Conservation (phyloP, 257 asterid genomes). For the Solanum arcanum region DNA sequence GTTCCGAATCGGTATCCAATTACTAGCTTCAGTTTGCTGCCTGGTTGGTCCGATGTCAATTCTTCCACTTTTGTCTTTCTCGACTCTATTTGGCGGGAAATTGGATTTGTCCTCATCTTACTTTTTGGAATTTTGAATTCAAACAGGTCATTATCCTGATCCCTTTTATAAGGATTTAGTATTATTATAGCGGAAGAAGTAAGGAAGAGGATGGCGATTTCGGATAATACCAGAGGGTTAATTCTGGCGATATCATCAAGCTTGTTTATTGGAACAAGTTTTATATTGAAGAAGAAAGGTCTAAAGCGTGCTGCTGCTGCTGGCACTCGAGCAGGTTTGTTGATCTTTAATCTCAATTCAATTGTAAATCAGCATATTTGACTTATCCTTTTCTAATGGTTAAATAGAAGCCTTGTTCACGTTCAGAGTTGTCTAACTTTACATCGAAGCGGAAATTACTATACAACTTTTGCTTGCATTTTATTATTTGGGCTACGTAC, state of each 20-base stretch:
- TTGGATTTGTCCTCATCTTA: neutral
- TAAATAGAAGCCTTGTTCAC: neutral
- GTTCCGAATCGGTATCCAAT: neutral
- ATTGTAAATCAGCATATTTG: too few relatives aligned
- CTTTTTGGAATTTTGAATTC: neutral
- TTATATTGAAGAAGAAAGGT: slow-evolving; percentile 92
- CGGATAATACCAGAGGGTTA: slow-evolving; percentile 76
- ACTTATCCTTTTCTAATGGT: neutral
- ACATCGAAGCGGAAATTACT: neutral
- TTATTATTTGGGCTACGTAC: neutral
- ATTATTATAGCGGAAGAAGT: neutral
- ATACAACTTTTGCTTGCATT: neutral
- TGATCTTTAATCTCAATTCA: neutral
- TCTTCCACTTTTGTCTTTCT: too few relatives aligned
- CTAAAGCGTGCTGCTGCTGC: slow-evolving; percentile 78
- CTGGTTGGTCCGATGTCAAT: too few relatives aligned
- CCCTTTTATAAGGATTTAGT: neutral
- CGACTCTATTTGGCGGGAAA: neutral
- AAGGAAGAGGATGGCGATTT: slow-evolving; percentile 25
- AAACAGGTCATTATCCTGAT: neutral
- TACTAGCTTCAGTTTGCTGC: neutral
- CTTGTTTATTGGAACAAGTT: slow-evolving; percentile 85
- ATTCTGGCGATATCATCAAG: slow-evolving; percentile 79
- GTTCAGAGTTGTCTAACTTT: neutral
- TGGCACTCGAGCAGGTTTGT: slow-evolving; percentile 70